Percentiles rank a stretch among this genome's conserved stretches.
Evolutionary conservation across 768 basidiomycete species (phyloP).

Genomic region (Suillus cothurnatus): DNA sequence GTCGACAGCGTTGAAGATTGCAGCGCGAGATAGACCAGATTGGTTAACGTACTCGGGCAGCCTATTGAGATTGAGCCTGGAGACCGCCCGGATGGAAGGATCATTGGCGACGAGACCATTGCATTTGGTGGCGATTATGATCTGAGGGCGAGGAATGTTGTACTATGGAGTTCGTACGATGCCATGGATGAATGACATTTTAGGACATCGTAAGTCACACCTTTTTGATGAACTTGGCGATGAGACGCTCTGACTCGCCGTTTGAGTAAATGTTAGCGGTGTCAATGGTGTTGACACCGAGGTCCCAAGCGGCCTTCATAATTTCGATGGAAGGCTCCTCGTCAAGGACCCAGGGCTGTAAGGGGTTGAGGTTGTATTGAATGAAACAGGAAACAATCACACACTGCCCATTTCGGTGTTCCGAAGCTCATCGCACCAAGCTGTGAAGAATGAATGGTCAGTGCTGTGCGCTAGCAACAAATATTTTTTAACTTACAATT

Average conservation of each 20-base stretch:
- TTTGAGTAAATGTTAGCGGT: constrained; percentile 41
- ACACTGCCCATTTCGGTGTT: constrained; percentile 26
- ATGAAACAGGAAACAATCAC: constrained; percentile 11
- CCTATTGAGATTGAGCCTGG: constrained; percentile 3
- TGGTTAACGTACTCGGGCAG: constrained; percentile 33
- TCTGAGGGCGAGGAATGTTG: constrained; percentile 34
- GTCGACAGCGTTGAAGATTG: constrained; percentile 40
- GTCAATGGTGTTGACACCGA: constrained; percentile 43
- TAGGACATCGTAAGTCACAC: constrained; percentile 16
- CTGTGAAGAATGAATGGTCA: constrained; percentile 16
- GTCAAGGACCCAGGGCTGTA: constrained; percentile 25
- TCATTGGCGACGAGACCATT: constrained; percentile 17
- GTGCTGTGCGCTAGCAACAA: neutral
- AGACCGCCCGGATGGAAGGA: neutral
- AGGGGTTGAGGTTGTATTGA: neutral
- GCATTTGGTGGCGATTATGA: constrained; percentile 36
- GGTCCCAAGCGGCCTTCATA: constrained; percentile 42
- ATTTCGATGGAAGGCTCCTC: constrained; percentile 33
- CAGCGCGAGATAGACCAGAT: constrained; percentile 35
- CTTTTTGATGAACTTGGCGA: constrained; percentile 40
- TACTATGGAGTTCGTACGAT: constrained; percentile 23
- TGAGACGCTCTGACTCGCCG: constrained; percentile 39
- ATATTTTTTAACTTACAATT: constrained; percentile 22
- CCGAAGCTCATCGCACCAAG: constrained; percentile 33
- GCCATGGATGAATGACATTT: too few relatives aligned